These are phyloP conservation scores for Cylindrodendrum hubeiense DNA, from an alignment of 2,329 filamentous ascomycete species.

Conservation along the genomic window DNA sequence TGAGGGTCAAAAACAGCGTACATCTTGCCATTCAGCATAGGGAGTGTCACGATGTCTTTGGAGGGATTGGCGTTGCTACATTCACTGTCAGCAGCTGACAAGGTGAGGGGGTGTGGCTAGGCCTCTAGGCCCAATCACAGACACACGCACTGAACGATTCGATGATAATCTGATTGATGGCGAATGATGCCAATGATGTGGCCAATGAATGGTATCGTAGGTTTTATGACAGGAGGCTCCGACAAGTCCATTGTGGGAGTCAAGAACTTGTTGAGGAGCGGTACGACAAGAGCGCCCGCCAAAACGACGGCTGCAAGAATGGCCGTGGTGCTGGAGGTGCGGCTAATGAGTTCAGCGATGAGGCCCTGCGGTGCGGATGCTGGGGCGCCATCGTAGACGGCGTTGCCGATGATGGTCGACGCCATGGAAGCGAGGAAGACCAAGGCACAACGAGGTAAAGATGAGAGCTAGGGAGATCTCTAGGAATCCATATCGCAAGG, in stretches of 20 bases:
- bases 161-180: slow-evolving; percentile 51
- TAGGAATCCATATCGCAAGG: not conserved
- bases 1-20: slow-evolving; percentile 59
- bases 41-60: slow-evolving; percentile 56
- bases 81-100: not conserved
- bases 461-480: not conserved
- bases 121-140: not conserved
- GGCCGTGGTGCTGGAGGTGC: not conserved
- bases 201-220: slow-evolving; percentile 58
- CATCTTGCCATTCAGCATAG: slow-evolving; percentile 56
- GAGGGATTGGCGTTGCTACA: slow-evolving; percentile 41
- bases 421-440: not conserved
- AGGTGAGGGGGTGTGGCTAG: too few relatives aligned
- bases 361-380: not conserved
- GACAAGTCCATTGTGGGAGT: slow-evolving; percentile 44
- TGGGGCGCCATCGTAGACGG: not conserved
- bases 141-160: slow-evolving; percentile 51
- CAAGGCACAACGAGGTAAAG: not conserved
- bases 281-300: slow-evolving; percentile 19
- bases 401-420: not conserved
- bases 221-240: slow-evolving; percentile 58
- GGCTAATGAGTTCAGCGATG: not conserved
- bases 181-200: slow-evolving; percentile 59
- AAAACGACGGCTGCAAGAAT: slow-evolving; percentile 21
- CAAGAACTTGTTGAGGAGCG: slow-evolving; percentile 33